phyloP scores from a whole-genome alignment of 306 rosid species.

The Inga leiocalycina region DNA sequence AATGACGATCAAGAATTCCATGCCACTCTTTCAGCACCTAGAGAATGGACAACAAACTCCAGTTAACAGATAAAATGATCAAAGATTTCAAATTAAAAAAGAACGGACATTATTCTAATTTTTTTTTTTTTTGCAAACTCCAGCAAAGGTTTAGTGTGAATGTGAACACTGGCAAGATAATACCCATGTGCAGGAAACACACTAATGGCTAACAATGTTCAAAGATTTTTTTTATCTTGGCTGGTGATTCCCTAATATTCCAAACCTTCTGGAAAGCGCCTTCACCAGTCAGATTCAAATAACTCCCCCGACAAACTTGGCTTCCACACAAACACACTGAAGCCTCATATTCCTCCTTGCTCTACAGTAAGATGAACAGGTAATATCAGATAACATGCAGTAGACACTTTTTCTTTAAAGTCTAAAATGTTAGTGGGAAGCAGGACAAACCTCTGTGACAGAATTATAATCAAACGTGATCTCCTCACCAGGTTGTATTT shows the following conservation, averaged over 20 bases:
- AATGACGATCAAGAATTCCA: constrained; percentile 86
- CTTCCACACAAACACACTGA: constrained; percentile 99
- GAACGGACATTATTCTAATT: constrained; percentile 1
- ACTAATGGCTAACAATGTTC: neutral
- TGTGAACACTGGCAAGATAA: constrained; percentile 11
- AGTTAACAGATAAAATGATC: constrained; percentile 33
- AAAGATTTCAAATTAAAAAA: constrained; percentile 5
- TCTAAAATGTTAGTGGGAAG: constrained; percentile 26
- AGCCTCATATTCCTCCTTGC: constrained; percentile 99
- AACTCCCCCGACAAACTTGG: constrained; percentile 98
- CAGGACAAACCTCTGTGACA: constrained; percentile 89
- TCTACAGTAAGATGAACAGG: constrained; percentile 51
- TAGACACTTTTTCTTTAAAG: neutral
- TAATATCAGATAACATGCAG: constrained; percentile 28
- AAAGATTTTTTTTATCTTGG: neutral
- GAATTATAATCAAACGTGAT: constrained; percentile 97
- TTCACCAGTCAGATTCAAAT: constrained; percentile 95
- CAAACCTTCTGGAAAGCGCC: constrained; percentile 90
- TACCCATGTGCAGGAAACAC: constrained; percentile 19
- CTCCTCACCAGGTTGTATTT: constrained; percentile 90
- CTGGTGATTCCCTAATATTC: neutral
- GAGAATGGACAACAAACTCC: constrained; percentile 27
- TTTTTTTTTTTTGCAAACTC: constrained; percentile 12
- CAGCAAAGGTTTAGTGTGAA: neutral
- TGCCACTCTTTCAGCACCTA: constrained; percentile 93